phyloP scores from a whole-genome alignment of 352 stramenopile species.

The Globisporangium radiosum region DNA sequence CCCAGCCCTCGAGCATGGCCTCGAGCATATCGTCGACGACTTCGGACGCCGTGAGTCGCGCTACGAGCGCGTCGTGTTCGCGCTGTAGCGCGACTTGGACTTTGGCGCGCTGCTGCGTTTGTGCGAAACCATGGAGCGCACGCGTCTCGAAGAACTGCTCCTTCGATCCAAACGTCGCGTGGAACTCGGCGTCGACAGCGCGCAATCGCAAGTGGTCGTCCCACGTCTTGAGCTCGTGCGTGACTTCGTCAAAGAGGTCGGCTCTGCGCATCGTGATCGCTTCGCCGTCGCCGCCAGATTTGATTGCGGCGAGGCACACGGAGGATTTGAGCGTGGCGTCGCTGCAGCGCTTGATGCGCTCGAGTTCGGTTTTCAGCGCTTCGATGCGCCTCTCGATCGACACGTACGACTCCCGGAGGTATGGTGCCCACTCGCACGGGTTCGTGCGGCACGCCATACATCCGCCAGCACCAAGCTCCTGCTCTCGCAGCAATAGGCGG shows the following conservation, averaged over 20 bases:
- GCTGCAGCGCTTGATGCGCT: constrained; percentile 53
- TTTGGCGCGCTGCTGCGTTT: constrained; percentile 79
- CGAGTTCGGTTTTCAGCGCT: constrained; percentile 54
- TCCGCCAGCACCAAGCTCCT: constrained; percentile 60
- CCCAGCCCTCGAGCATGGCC: constrained; percentile 95
- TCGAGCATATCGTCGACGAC: constrained; percentile 93
- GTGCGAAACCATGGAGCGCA: constrained; percentile 87
- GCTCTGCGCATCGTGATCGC: constrained; percentile 47
- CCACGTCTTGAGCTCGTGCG: constrained; percentile 58
- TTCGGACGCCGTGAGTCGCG: constrained; percentile 77
- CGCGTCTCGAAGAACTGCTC: constrained; percentile 85
- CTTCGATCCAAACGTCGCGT: constrained; percentile 78
- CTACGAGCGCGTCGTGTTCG: constrained; percentile 86
- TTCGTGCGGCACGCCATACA: constrained; percentile 82
- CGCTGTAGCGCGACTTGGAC: constrained; percentile 73
- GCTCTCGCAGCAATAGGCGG: constrained; percentile 47
- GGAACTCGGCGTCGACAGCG: constrained; percentile 90
- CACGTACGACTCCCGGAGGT: constrained; percentile 41
- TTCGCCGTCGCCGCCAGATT: constrained; percentile 27
- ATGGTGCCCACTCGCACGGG: constrained; percentile 57
- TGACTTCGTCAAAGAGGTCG: constrained; percentile 74
- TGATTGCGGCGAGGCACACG: constrained; percentile 57
- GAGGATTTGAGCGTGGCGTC: constrained; percentile 45
- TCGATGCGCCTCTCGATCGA: constrained; percentile 57
- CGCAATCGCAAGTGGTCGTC: constrained; percentile 63